Conservation (phyloP, 148 eudicot genomes). For the Heliamphora exappendiculata region DNA sequence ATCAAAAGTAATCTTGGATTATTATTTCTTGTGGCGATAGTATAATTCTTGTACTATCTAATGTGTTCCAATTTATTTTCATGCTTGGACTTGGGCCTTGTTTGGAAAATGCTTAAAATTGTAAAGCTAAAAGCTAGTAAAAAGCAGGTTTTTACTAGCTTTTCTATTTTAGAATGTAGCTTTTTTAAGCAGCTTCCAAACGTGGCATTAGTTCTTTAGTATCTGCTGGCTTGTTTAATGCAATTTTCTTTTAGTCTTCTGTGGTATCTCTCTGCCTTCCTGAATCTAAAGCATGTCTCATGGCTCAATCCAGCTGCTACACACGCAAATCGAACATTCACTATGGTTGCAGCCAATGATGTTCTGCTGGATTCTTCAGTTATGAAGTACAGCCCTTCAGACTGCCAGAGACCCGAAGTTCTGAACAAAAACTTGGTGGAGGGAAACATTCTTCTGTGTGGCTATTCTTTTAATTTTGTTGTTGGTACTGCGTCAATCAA, state of each 20-base stretch:
- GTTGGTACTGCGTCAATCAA: conserved; percentile 81
- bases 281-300: conserved; percentile 16
- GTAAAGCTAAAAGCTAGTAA: background rate
- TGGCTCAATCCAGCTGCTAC: conserved; percentile 73
- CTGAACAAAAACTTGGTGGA: conserved; percentile 74
- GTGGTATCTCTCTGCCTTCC: background rate
- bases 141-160: background rate
- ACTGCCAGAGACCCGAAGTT: conserved; percentile 90
- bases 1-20: background rate
- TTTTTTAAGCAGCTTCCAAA: background rate
- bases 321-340: conserved; percentile 49
- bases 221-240: background rate
- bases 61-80: background rate
- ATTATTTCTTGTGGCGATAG: background rate
- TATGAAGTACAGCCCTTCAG: conserved; percentile 62
- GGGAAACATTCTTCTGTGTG: conserved; percentile 92
- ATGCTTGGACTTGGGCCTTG: background rate
- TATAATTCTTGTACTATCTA: background rate
- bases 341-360: conserved; percentile 90
- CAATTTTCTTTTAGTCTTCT: background rate
- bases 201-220: background rate
- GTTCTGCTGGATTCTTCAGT: conserved; percentile 69
- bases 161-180: background rate
- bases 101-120: background rate
- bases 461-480: conserved; percentile 92